Base-by-base conservation (phyloP, 2,329 filamentous ascomycete genomes). In the Monilinia aucupariae region DNA sequence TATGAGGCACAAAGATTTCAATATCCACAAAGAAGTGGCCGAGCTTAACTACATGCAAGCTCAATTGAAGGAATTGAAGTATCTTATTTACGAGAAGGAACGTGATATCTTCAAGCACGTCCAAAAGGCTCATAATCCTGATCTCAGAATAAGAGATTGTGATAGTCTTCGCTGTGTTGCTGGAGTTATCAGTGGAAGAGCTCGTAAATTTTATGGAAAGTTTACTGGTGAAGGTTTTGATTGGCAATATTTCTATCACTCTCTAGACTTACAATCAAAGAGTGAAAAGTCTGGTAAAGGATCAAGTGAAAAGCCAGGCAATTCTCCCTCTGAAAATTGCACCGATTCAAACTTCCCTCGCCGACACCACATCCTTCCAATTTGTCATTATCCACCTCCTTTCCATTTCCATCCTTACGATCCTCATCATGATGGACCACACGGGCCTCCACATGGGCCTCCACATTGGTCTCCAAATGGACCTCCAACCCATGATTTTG, bases 101-200 rank as follows among this genome's bases (percentile, higher is more conserved):
- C 71, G 61, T 30, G 53, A 65, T 3, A 66, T 73, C 30, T 59
- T 54, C 7, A 56, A 71, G 5, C 73, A 75, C 60, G 72, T 79
- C 59, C 69, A 73, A 47, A 20, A 47, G 12, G 20, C 45, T 41
- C 71, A 76, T 25, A 70, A 73, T 2, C 75, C 76, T 62, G 72
- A 75, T 39, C 65, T 68, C 37, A 63, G 71, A 61, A 68, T 76
- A 50, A 58, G 68, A 27, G 71, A 76, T 9, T 80, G 79, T 62
- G 74, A 76, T 55, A 76, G 72, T 64, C 61, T 81, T 49, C 78
- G 75, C 66, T 82, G 80, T 65, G 69, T 80, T 49, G 70, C 79
- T 52, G 71, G 73, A 48, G 70, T 74, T n/a, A 69, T 80, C 59
- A 75, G 75, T 65, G 73, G 76, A 50, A 71, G 73, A 45, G 75